Evolutionary conservation across 495 filamentous ascomycete species (phyloP), one percentile per base, ranked within the genome.

Genomic region (Xylaria acuta): DNA sequence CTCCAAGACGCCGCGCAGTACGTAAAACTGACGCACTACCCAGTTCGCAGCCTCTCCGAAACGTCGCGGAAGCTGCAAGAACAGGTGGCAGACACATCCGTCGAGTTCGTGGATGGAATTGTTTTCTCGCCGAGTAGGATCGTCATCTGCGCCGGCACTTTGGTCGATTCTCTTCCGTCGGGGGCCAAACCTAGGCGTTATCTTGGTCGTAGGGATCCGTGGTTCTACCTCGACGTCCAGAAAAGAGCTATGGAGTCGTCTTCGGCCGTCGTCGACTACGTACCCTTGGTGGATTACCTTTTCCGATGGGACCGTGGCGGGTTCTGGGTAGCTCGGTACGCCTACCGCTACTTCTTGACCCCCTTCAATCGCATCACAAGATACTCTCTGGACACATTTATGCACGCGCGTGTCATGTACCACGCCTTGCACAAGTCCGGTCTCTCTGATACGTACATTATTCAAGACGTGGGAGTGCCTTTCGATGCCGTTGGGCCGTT

Each of bases 271-370:
- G 62, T 76, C 20, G 73, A 78, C 64, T 75, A 79, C 73, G 79
- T 88, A 9, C 87, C 87, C 0, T 59, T 88, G 4, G 73, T 74
- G 7, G 87, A 88, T 72, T 91, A 90, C 74, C 82, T 90, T 22
- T 90, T 90, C 76, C 87, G 88, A 32, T 89, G 89, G 80, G 87
- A 90, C 75, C 86, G 88, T 54, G 88, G 86, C 60, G 87, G 83
- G 0, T 90, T 90, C 81, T 90, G 88, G 88, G 85, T 85, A 1
- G 87, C 84, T 27, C 70, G 73, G 25, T 85, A 86, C 58, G 86
- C 87, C 0, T 90, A 83, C 76, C 59, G 77, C 12, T 88, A 87
- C 71, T 88, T 88, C 75, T 72, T 81, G 20, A 79, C 80, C 8
- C 87, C 87, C n/a, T 88, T 88, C 78, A 88, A 86, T 73, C 78